Conservation (phyloP, 2,329 filamentous ascomycete genomes). For the Epichloe brachyelytri region DNA sequence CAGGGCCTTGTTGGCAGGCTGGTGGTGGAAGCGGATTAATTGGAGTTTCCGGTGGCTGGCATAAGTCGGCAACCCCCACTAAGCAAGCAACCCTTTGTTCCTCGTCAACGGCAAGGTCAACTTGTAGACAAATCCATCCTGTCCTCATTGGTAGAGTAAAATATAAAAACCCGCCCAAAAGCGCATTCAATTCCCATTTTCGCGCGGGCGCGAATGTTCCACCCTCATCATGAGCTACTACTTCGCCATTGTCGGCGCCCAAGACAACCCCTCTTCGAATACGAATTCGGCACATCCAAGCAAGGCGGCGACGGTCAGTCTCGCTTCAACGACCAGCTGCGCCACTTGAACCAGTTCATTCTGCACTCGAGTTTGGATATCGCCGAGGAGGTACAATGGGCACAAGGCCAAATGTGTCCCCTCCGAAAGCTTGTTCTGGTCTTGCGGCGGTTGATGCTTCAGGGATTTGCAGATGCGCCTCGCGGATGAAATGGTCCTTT, state of each 20-base stretch:
- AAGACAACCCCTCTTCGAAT: constrained; percentile 91
- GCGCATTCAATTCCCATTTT: background rate
- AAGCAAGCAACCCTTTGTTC: too few relatives aligned
- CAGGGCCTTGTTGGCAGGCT: too few relatives aligned
- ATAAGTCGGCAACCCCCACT: background rate
- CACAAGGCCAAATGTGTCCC: constrained; percentile 61
- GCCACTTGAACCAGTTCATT: constrained; percentile 95
- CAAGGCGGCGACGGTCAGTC: constrained; percentile 86
- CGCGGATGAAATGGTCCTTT: background rate
- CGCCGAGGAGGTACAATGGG: constrained; percentile 94
- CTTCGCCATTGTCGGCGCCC: constrained; percentile 90
- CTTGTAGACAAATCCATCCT: too few relatives aligned
- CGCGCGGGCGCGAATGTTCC: background rate
- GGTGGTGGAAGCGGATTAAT: background rate
- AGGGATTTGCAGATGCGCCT: too few relatives aligned
- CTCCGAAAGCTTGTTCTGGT: background rate
- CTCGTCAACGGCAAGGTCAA: too few relatives aligned
- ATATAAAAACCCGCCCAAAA: background rate
- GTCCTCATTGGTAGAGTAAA: background rate
- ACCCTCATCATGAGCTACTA: constrained; percentile 77
- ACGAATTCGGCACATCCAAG: constrained; percentile 94
- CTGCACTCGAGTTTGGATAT: constrained; percentile 89
- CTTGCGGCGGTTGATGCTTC: background rate
- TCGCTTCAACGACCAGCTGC: constrained; percentile 76
- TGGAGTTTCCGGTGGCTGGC: background rate